Evolutionary conservation across 306 rosid genomes (phyloP), one percentile per base, ranked within the genome.

Genomic region (Fragaria iinumae): DNA sequence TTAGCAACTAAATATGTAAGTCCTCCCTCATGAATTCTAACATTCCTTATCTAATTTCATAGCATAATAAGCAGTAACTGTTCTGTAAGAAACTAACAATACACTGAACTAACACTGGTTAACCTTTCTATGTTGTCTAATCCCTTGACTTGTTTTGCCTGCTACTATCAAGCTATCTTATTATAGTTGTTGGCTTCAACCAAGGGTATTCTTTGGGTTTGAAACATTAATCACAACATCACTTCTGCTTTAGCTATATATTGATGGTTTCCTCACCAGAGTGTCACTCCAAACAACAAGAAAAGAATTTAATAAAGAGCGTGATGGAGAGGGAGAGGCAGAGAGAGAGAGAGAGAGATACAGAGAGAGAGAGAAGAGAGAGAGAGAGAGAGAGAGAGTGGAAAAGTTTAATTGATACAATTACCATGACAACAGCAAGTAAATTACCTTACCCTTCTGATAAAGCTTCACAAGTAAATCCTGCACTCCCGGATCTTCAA

Each of bases 401-500:
- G 9, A 17, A 55, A n/a, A 55, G 11, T 20, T 55, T 20, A n/a
- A 55, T 20, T 4, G 4, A 55, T 59, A 56, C 23, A 56, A 56
- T 62, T 48, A 57, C 2, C 11, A 56, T 36, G 3, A 60, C 21
- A 65, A 39, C 43, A n/a, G 43, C 74, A 38, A 57, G 49, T 72
- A 67, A 68, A 23, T 69, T 73, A 69, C 49, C 71, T 77, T 83
- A 84, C 91, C 91, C 79, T 78, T 87, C 23, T 90, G 93, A 86
- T 95, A 95, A 69, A 92, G 88, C 83, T 90, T 95, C 71, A 89
- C 85, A 47, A 95, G 91, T 77, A 95, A 82, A 86, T 95, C 99
- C 83, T 88, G 96, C 79, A 95, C 99, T 69, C 97, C 99, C 41
- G 99, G 99, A 83, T 95, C 97, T 88, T 95, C 97, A 83, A 95